Evolutionary conservation across 495 filamentous ascomycete species (phyloP).

Genomic region (Podospora bellae-mahoneyi): DNA sequence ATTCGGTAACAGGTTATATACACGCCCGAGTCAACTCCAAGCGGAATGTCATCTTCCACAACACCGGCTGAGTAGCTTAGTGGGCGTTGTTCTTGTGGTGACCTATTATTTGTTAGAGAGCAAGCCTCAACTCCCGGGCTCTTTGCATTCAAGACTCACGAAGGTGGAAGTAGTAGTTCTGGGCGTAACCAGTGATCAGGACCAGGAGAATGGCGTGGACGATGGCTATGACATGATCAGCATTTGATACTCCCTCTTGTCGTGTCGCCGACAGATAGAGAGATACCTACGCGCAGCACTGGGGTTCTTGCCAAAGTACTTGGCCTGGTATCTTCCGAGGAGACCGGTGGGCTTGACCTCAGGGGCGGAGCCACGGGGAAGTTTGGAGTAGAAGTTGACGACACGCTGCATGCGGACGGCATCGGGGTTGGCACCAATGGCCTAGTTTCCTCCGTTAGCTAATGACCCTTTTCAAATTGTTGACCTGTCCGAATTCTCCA

Average conservation of each 20-base stretch:
- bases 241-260: neutral
- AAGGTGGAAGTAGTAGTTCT: constrained; percentile 99
- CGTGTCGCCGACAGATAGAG: neutral
- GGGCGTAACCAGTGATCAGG: constrained; percentile 78
- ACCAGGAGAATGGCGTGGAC: constrained; percentile 77
- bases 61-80: constrained; percentile 47
- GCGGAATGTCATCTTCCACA: constrained; percentile 17
- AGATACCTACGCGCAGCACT: constrained; percentile 75
- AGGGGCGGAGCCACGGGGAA: constrained; percentile 85
- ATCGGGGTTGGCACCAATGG: constrained; percentile 88
- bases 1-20: constrained; percentile 45
- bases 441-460: constrained; percentile 47
- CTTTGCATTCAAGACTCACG: constrained; percentile 55
- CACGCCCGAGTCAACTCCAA: constrained; percentile 34
- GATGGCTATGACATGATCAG: constrained; percentile 60
- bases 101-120: constrained; percentile 49
- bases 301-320: constrained; percentile 91
- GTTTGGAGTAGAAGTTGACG: constrained; percentile 96
- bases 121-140: neutral
- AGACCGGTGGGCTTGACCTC: constrained; percentile 73
- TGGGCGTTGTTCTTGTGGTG: constrained; percentile 99
- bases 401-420: constrained; percentile 93
- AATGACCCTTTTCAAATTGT: neutral
- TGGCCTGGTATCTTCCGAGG: constrained; percentile 81
- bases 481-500: neutral